phyloP scores from a whole-genome alignment of 139 green algal genomes.

The Chlorella sorokiniana region DNA sequence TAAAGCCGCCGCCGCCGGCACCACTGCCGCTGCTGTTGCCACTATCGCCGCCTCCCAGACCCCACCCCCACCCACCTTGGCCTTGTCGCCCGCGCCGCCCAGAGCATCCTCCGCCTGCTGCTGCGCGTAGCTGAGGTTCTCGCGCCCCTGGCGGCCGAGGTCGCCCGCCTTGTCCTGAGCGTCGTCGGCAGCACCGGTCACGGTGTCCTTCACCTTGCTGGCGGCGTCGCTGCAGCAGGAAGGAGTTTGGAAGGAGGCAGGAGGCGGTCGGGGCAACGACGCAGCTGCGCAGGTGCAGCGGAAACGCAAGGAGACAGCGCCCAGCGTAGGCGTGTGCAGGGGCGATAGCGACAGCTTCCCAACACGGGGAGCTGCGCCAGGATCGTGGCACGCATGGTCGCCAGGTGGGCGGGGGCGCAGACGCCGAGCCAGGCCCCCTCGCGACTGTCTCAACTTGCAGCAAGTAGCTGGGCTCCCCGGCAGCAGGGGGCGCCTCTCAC shows the following conservation, averaged over 20 bases:
- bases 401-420: no score
- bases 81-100: background rate
- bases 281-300: background rate
- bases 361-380: no score
- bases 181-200: background rate
- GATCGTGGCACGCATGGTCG: no score
- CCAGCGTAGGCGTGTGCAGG: no score
- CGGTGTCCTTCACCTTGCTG: slow-evolving; percentile 17
- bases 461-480: no score
- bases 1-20: no score
- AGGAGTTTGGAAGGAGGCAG: background rate
- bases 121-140: background rate
- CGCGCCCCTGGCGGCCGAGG: no score
- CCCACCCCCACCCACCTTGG: background rate
- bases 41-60: no score
- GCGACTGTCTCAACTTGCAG: no score
- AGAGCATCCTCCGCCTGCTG: background rate
- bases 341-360: no score
- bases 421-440: background rate
- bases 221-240: slow-evolving; percentile 1
- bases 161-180: background rate
- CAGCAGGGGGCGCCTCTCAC: background rate
- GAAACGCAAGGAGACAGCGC: background rate
- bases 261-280: background rate
- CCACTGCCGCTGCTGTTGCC: no score